Base-by-base conservation (phyloP, 331 rosid species). In the Cydonia oblonga region DNA sequence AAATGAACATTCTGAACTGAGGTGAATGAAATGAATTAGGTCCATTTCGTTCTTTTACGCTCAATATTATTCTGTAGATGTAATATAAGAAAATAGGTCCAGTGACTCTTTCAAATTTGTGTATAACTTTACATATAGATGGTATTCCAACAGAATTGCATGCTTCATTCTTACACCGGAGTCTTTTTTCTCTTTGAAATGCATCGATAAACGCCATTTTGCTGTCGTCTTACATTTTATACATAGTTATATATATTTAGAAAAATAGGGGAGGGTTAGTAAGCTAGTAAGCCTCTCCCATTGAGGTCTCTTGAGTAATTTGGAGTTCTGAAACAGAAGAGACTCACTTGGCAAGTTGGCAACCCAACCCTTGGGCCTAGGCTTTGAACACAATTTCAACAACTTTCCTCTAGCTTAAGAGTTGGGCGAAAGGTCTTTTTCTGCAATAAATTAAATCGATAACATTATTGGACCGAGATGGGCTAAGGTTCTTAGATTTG, bases 1-100 rank as follows among this genome's bases (percentile, higher is more conserved):
- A 25, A 23, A 71, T 10, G 80, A 40, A 40, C 68, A 66, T 75
- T 75, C 74, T 30, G 85, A 75, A 68, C 61, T 80, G 69, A 49
- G 68, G 69, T 40, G 70, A 60, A 66, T 8, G 65, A 24, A 60
- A 66, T 26, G 65, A 24, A 3, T 19, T 28, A 23, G 13, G 30
- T 57, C 24, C 46, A 12, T 30, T 10, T 38, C 14, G 14, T 72
- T 42, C 13, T 42, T 19, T 25, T 40, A n/a, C 68, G 13, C 68
- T 7, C 5, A 71, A 4, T 23, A 16, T 18, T 33, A 23, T 74
- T 32, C 18, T 54, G 52, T 33, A 75, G 78, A 66, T 74, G 44
- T 13, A 30, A 11, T 53, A 65, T 65, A 64, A 18, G 29, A 28
- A 28, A 25, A 23, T 42, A 40, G 44, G 11, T 40, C 30, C 30